Conservation (phyloP, 2,329 filamentous ascomycete species). For the Talaromyces sp. region DNA sequence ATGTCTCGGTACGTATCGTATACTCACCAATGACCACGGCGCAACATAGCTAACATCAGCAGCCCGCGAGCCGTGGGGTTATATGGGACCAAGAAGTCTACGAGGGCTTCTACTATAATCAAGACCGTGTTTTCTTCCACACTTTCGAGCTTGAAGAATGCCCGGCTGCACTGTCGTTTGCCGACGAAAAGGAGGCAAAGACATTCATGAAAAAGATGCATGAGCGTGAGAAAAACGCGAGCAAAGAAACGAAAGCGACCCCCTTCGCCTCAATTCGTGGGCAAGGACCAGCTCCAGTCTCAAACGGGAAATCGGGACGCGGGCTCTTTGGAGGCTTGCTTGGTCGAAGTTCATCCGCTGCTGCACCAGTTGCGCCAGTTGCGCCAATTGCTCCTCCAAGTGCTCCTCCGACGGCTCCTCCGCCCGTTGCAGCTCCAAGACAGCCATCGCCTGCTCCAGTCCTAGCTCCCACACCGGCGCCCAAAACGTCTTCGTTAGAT, state of each 20-base stretch:
- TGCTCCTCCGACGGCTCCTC: conserved; percentile 21
- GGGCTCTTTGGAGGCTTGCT: conserved; percentile 47
- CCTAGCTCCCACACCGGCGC: conserved; percentile 21
- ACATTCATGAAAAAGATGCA: conserved; percentile 97
- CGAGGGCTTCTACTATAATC: conserved; percentile 90
- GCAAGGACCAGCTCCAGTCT: conserved; percentile 38
- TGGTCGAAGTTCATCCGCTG: conserved; percentile 16
- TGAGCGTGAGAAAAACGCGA: conserved; percentile 90
- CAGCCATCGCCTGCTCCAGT: conserved; percentile 18
- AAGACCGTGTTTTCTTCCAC: conserved; percentile 96
- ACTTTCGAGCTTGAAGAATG: conserved; percentile 94
- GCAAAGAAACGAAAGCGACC: conserved; percentile 74
- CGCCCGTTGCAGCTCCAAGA: conserved; percentile 20
- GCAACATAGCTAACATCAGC: conserved; percentile 10
- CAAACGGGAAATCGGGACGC: conserved; percentile 44
- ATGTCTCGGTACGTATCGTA: conserved; percentile 69
- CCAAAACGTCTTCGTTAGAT: conserved; percentile 48
- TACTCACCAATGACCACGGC: not conserved
- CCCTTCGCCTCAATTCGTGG: conserved; percentile 58
- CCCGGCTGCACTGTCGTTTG: conserved; percentile 82
- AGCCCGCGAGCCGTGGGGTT: conserved; percentile 75
- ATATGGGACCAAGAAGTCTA: conserved; percentile 98
- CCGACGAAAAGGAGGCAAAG: conserved; percentile 95
- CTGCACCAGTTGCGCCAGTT: conserved; percentile 21
- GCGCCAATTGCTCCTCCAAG: conserved; percentile 17